Conservation (phyloP, 2,329 filamentous ascomycete genomes). For the Epicoccum nigrum region DNA sequence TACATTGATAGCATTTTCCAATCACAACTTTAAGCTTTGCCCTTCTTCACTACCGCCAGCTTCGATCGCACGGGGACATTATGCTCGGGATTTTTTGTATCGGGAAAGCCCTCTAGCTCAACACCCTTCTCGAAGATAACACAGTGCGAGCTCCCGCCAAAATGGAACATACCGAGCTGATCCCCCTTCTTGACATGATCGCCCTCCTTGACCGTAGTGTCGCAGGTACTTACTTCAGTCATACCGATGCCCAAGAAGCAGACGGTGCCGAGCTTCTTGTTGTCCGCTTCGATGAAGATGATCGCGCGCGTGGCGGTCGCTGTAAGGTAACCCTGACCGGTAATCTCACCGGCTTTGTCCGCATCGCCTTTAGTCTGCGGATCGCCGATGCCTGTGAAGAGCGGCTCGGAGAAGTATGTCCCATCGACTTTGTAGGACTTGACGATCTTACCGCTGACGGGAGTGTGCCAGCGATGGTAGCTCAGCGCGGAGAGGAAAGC, state of each 20-base stretch:
- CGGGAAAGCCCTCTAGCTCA: constrained; percentile 42
- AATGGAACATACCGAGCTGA: constrained; percentile 79
- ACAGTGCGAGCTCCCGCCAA: constrained; percentile 74
- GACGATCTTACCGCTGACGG: constrained; percentile 66
- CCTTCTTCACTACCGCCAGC: constrained; percentile 42
- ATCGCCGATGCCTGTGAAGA: constrained; percentile 56
- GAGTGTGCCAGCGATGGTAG: constrained; percentile 75
- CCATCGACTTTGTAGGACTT: constrained; percentile 66
- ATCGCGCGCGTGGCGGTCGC: constrained; percentile 71
- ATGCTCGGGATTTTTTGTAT: constrained; percentile 33
- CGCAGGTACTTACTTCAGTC: constrained; percentile 77
- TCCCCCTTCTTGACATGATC: constrained; percentile 72
- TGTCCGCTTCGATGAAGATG: constrained; percentile 74
- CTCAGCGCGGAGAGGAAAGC: constrained; percentile 70
- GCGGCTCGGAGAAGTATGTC: constrained; percentile 70
- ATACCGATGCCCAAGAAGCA: constrained; percentile 75
- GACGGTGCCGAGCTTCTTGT: constrained; percentile 70
- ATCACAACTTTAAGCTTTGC: neutral
- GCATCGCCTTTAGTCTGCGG: constrained; percentile 48
- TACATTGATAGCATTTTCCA: too few species aligned
- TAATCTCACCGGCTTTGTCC: constrained; percentile 49
- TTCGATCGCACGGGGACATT: constrained; percentile 49
- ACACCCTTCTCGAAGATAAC: constrained; percentile 68
- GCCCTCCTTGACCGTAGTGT: constrained; percentile 71
- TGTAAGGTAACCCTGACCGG: constrained; percentile 70